phyloP scores from a whole-genome alignment of 805 yeast genomes.

The Lipomyces oligophaga region DNA sequence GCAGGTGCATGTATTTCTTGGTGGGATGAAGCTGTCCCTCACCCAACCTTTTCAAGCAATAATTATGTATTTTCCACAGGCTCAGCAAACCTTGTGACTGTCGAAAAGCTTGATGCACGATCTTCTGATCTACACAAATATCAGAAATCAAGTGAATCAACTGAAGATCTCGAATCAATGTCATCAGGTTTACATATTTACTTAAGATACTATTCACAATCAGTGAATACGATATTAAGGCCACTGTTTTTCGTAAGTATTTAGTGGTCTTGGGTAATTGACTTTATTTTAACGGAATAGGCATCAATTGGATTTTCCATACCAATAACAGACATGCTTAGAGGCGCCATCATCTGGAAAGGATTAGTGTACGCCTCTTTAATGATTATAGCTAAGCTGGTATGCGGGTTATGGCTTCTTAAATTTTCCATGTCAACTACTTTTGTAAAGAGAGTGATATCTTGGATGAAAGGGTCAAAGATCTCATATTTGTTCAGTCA shows the following conservation, averaged over 20 bases:
- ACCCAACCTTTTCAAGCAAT: no score
- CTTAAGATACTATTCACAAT: conserved; percentile 2
- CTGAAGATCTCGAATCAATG: no score
- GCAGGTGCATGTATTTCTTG: conserved; percentile 12
- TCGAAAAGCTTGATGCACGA: no score
- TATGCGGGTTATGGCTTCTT: conserved; percentile 21
- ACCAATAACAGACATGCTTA: conserved; percentile 21
- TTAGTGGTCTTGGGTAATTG: no score
- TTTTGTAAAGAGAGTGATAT: neutral
- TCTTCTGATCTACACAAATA: no score
- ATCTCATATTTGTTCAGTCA: neutral
- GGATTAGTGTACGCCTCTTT: conserved; percentile 18
- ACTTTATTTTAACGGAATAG: no score
- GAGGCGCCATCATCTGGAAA: conserved; percentile 17
- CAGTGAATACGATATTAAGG: conserved; percentile 1
- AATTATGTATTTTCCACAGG: no score
- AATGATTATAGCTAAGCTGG: conserved; percentile 21
- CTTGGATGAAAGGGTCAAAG: neutral
- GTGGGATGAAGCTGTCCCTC: conserved; percentile 2
- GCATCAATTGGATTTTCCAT: conserved; percentile 26
- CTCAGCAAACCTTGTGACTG: no score
- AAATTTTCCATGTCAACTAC: neutral
- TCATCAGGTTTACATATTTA: neutral
- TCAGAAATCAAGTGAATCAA: no score
- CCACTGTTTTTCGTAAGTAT: conserved; percentile 26